Base-by-base conservation (phyloP, 768 basidiomycete genomes). In the Trametes villosa region DNA sequence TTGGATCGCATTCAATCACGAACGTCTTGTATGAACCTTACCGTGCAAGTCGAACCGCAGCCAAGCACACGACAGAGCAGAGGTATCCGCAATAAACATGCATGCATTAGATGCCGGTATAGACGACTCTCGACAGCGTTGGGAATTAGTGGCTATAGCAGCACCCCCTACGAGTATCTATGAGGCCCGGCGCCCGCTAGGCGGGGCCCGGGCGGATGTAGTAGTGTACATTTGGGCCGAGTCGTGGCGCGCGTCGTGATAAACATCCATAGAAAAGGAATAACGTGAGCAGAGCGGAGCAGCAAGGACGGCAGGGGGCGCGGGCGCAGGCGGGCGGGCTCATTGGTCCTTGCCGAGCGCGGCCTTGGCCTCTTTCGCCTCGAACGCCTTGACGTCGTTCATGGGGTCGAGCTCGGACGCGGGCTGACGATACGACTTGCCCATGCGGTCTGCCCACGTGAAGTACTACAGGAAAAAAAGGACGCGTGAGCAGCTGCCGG, bases 361-460 rank as follows among this genome's bases (percentile, higher is more conserved):
- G 8, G 46, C 44, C 65, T 70, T 68, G 55, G 63, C 49, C 57
- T 76, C 73, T 50, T 71, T 65, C 18, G 77, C 70, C 53, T 72
- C 65, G 4, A 48, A 55, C 38, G 64, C 69, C 65, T 80, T 77
- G 63, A 91, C 82, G 65, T 93, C 90, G 29, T 91, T 79, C 48
- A 97, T 68, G 3, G 96, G 97, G 71, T 99, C 97, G 31, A 96
- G 84, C 44, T 81, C 79, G 2, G 88, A 84, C 49, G 85, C 84
- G 4, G 97, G 97, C 60, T 95, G 88, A 42, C 95, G 89, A 76
- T 98, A 98, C 15, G 94, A 95, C 46, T 86, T 87, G 57, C 86
- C 87, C 56, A 79, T 79, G 46, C 86, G 85, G 74, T 98, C 97
- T 20, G 92, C 93, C 88, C 90, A 96, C 38, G 95, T 97, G 74